Conservation (phyloP, 1,139 yeast species). For the Taphrina pruni region DNA sequence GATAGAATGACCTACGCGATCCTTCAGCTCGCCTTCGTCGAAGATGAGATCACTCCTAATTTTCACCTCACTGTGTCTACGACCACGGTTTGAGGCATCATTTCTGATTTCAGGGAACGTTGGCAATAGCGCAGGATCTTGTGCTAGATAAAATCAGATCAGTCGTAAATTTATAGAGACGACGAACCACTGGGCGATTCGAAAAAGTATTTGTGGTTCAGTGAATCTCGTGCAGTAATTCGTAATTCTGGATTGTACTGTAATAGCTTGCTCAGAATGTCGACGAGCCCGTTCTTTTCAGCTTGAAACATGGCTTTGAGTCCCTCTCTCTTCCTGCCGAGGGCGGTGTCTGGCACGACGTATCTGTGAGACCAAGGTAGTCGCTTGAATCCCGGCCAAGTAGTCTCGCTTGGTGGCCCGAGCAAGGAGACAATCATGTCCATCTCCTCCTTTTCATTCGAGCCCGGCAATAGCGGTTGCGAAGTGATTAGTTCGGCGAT, state of each 20-base stretch:
- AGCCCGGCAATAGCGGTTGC: conserved; percentile 62
- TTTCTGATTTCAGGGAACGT: conserved; percentile 44
- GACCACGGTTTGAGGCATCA: neutral
- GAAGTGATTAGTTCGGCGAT: conserved; percentile 64
- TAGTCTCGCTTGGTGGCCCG: conserved; percentile 46
- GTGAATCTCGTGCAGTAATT: conserved; percentile 73
- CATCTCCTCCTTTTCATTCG: conserved; percentile 62
- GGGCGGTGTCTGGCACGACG: conserved; percentile 11
- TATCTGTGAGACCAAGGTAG: conserved; percentile 47
- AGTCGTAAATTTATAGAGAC: neutral
- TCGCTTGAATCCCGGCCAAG: conserved; percentile 47
- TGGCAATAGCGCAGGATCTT: conserved; percentile 45
- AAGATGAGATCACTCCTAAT: neutral
- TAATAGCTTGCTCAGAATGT: conserved; percentile 66
- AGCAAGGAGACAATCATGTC: conserved; percentile 48
- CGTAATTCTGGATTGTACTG: conserved; percentile 85
- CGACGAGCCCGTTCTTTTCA: conserved; percentile 51
- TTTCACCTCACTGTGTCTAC: neutral
- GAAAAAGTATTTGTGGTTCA: conserved; percentile 75
- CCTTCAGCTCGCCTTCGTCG: conserved; percentile 2
- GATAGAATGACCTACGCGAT: neutral
- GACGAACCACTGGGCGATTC: conserved; percentile 57
- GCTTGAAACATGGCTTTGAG: conserved; percentile 40
- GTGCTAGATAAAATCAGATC: conserved; percentile 33
- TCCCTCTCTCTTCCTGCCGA: conserved; percentile 35